phyloP scores from a whole-genome alignment of 768 basidiomycete species.

The Boletus sensibilis region DNA sequence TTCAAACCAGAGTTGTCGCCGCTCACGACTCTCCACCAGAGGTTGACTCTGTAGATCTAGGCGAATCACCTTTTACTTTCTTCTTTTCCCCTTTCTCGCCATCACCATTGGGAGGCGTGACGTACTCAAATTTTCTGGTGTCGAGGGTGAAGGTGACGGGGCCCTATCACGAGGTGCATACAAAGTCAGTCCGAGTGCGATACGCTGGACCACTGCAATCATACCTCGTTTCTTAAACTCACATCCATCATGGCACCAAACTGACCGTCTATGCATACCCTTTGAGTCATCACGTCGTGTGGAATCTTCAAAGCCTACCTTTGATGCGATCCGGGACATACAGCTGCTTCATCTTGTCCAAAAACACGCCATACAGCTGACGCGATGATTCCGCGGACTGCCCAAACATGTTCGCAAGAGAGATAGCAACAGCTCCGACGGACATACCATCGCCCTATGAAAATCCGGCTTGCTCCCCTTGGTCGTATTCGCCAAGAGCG shows the following conservation, averaged over 20 bases:
- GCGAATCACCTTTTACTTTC: conserved; percentile 2
- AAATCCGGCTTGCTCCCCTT: conserved; percentile 94
- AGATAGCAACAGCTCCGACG: neutral
- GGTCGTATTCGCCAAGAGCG: conserved; percentile 79
- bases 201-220: conserved; percentile 9
- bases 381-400: conserved; percentile 69
- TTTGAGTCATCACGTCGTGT: neutral
- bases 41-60: conserved; percentile 4
- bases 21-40: conserved; percentile 10
- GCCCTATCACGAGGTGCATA: conserved; percentile 46
- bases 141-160: conserved; percentile 86
- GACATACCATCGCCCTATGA: conserved; percentile 83
- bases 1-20: neutral
- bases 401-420: neutral
- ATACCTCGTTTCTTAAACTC: conserved; percentile 80
- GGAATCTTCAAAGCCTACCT: conserved; percentile 43
- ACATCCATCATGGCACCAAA: conserved; percentile 99
- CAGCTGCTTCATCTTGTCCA: conserved; percentile 60
- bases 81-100: conserved; percentile 11
- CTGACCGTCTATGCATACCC: conserved; percentile 61
- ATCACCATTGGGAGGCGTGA: conserved; percentile 29
- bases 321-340: conserved; percentile 79
- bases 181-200: conserved; percentile 1
- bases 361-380: conserved; percentile 67
- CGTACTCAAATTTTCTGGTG: conserved; percentile 74